phyloP scores from a whole-genome alignment of 1,284 basidiomycete species.

The Ceraceosorus guamensis region DNA sequence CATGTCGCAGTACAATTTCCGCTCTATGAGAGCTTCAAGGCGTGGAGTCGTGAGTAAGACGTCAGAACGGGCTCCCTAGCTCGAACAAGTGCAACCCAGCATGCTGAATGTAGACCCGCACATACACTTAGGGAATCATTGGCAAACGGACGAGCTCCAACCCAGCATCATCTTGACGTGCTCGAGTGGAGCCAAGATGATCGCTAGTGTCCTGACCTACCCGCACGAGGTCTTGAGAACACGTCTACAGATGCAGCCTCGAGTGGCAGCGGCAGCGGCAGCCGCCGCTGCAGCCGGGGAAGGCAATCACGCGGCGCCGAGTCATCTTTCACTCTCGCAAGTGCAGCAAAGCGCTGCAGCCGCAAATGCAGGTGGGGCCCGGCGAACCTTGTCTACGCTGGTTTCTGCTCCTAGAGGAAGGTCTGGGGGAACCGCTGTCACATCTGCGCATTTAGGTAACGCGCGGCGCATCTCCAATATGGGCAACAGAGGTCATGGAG shows the following conservation, averaged over 20 bases:
- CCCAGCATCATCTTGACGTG: conserved; percentile 33
- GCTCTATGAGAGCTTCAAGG: conserved; percentile 44
- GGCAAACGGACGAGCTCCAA: conserved; percentile 13
- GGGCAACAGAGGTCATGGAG: conserved; percentile 2
- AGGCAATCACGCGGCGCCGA: not conserved
- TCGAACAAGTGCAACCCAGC: no score
- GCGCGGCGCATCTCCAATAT: conserved; percentile 6
- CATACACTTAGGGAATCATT: not conserved
- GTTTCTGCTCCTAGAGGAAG: conserved; percentile 20
- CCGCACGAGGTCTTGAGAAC: conserved; percentile 47
- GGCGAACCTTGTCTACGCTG: not conserved
- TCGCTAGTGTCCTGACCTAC: conserved; percentile 43
- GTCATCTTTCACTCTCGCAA: no score
- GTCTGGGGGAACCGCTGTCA: not conserved
- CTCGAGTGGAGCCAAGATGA: conserved; percentile 45
- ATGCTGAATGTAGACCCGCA: not conserved
- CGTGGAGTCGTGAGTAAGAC: conserved; percentile 8
- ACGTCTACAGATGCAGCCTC: conserved; percentile 42
- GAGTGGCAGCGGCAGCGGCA: not conserved
- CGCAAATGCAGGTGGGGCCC: no score
- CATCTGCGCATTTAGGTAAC: not conserved
- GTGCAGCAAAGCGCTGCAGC: no score
- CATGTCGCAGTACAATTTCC: conserved; percentile 48
- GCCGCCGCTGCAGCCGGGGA: not conserved
- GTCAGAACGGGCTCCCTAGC: not conserved